Evolutionary conservation across 1,284 basidiomycete species (phyloP).

Genomic region (Schizopora paradoxa): DNA sequence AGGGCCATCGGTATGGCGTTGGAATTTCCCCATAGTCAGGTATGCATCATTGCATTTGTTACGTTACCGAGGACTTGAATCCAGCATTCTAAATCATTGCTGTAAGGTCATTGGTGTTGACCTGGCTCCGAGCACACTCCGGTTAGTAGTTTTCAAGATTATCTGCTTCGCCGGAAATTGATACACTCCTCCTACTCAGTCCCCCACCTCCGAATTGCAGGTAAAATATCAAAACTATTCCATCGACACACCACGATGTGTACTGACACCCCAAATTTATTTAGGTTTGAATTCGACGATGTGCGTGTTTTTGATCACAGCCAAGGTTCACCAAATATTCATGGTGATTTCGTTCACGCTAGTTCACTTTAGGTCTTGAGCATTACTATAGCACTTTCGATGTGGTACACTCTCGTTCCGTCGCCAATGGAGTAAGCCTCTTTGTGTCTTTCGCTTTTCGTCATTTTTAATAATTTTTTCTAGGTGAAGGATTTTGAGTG

Average conservation of each 20-base stretch:
- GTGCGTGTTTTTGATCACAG: conserved; percentile 3
- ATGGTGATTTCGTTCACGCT: background rate
- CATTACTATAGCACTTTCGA: conserved; percentile 19
- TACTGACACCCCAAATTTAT: background rate
- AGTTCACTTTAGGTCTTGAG: conserved; percentile 18
- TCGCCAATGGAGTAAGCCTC: conserved; percentile 14
- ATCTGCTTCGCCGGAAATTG: background rate
- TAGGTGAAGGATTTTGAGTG: conserved; percentile 18
- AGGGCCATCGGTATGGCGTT: conserved; percentile 20
- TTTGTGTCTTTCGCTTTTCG: background rate
- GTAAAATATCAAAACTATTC: conserved; percentile 6
- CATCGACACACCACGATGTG: no score
- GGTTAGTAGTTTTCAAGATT: conserved; percentile 7
- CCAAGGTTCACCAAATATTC: background rate
- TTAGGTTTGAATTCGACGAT: conserved; percentile 18
- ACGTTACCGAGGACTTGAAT: background rate
- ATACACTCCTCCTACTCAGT: conserved; percentile 4
- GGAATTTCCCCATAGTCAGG: conserved; percentile 19
- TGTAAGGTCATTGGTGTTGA: conserved; percentile 18
- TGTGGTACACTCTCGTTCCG: conserved; percentile 18
- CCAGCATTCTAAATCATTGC: background rate
- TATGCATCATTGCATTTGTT: conserved; percentile 2
- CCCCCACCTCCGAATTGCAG: conserved; percentile 18
- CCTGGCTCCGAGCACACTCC: conserved; percentile 15
- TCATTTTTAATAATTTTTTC: background rate